Percentiles rank a stretch among this genome's conserved stretches.
Conservation (phyloP, 768 basidiomycete species). For the Termitomyces sp. region DNA sequence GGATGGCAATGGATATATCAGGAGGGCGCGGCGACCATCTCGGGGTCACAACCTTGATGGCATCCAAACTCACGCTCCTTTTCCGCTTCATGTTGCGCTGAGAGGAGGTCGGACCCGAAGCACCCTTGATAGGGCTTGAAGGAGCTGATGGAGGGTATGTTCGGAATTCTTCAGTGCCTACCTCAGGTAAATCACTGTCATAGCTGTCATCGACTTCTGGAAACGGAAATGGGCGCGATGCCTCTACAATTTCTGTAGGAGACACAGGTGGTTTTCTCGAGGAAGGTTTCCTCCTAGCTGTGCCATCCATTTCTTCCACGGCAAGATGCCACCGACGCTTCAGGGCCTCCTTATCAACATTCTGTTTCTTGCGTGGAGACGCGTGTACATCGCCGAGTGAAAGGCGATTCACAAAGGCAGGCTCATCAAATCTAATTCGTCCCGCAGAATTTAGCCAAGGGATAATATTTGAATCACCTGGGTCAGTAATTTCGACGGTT, state of each 20-base stretch:
- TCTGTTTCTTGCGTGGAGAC: constrained; percentile 45
- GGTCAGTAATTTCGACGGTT: constrained; percentile 27
- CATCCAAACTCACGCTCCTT: constrained; percentile 10
- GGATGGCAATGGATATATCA: constrained; percentile 50
- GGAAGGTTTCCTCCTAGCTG: not conserved
- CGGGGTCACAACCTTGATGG: constrained; percentile 10
- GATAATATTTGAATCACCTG: constrained; percentile 36
- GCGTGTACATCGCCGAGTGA: constrained; percentile 9
- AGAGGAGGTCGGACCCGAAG: not conserved
- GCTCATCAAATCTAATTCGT: constrained; percentile 36
- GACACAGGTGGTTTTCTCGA: not conserved
- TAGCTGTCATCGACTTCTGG: constrained; percentile 27
- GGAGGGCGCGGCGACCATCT: constrained; percentile 36
- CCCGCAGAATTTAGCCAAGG: constrained; percentile 25
- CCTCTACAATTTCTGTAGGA: not conserved
- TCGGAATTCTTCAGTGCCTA: constrained; percentile 18
- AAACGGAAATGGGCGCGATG: not conserved
- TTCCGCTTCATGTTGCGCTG: constrained; percentile 23
- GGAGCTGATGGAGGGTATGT: constrained; percentile 3
- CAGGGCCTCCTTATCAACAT: constrained; percentile 26
- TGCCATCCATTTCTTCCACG: constrained; percentile 31
- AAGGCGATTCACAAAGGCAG: constrained; percentile 25
- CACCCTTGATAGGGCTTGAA: constrained; percentile 11
- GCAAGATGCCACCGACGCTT: constrained; percentile 44
- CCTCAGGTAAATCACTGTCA: constrained; percentile 36